Evolutionary conservation across 331 rosid genomes (phyloP).

Genomic region (Malus hybrid): DNA sequence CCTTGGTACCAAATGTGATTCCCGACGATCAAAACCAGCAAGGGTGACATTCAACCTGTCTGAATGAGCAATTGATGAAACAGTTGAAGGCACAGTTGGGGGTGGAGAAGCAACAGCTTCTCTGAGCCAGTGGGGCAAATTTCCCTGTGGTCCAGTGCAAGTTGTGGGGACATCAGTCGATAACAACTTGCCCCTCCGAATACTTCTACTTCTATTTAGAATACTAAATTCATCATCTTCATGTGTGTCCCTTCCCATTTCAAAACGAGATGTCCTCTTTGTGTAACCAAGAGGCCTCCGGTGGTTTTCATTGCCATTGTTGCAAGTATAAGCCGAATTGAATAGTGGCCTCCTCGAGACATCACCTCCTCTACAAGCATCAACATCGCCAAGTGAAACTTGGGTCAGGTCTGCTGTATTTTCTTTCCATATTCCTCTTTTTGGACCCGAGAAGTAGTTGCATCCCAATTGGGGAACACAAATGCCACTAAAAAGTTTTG

Average conservation of each 20-base stretch:
- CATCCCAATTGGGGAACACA: conserved; percentile 21
- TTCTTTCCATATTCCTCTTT: conserved; percentile 27
- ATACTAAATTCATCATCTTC: conserved; percentile 22
- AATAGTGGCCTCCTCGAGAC: conserved; percentile 22
- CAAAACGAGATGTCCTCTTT: conserved; percentile 19
- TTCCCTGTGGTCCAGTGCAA: conserved; percentile 16
- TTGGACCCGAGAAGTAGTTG: conserved; percentile 22
- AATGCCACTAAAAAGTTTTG: conserved; percentile 33
- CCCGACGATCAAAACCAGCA: conserved; percentile 12
- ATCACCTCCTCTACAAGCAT: conserved; percentile 27
- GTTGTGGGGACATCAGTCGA: conserved; percentile 22
- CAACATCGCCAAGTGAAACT: conserved; percentile 32
- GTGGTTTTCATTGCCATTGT: conserved; percentile 6
- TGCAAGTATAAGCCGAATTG: conserved; percentile 14
- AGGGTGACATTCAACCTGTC: conserved; percentile 10
- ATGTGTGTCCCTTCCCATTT: conserved; percentile 20
- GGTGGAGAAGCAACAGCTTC: conserved; percentile 40
- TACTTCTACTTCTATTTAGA: conserved; percentile 17
- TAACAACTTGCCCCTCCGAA: conserved; percentile 15
- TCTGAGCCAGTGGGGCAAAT: conserved; percentile 59
- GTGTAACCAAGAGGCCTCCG: conserved; percentile 23
- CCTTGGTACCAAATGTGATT: conserved; percentile 16
- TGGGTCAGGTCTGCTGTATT: conserved; percentile 20
- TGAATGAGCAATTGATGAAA: conserved; percentile 25
- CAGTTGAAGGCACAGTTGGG: conserved; percentile 15